phyloP scores from a whole-genome alignment of 2,329 filamentous ascomycete genomes.

The Penicillium sp. region DNA sequence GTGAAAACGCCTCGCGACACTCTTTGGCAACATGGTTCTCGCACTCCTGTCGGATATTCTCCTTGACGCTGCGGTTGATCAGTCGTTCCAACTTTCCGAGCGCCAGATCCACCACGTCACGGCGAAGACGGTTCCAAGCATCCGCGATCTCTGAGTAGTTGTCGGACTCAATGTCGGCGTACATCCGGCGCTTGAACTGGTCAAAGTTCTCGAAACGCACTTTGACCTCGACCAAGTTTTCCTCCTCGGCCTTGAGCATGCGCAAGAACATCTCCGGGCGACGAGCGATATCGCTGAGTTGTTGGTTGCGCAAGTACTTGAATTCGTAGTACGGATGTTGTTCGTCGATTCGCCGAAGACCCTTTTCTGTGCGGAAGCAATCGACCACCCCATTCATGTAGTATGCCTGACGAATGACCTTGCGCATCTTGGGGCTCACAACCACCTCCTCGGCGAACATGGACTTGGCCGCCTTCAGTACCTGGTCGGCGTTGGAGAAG shows the following conservation, averaged over 20 bases:
- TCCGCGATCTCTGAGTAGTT: constrained; percentile 93
- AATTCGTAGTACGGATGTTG: constrained; percentile 96
- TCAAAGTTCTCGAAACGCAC: constrained; percentile 70
- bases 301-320: constrained; percentile 90
- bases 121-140: constrained; percentile 85
- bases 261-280: constrained; percentile 87
- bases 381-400: constrained; percentile 80
- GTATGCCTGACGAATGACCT: constrained; percentile 74
- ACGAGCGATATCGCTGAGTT: constrained; percentile 70
- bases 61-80: constrained; percentile 88
- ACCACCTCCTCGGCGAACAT: constrained; percentile 90
- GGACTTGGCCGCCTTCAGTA: constrained; percentile 71
- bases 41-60: constrained; percentile 86
- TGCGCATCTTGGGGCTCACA: constrained; percentile 81
- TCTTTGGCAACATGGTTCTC: constrained; percentile 85
- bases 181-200: constrained; percentile 69
- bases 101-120: constrained; percentile 75
- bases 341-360: constrained; percentile 86
- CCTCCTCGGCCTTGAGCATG: constrained; percentile 95
- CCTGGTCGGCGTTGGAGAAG: constrained; percentile 68
- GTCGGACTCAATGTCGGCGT: constrained; percentile 82
- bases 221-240: constrained; percentile 81
- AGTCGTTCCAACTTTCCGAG: constrained; percentile 74
- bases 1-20: constrained; percentile 82
- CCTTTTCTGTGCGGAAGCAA: constrained; percentile 88